phyloP scores from a whole-genome alignment of 192 early-diverging fungal genomes.

The Coemansia sp. region DNA sequence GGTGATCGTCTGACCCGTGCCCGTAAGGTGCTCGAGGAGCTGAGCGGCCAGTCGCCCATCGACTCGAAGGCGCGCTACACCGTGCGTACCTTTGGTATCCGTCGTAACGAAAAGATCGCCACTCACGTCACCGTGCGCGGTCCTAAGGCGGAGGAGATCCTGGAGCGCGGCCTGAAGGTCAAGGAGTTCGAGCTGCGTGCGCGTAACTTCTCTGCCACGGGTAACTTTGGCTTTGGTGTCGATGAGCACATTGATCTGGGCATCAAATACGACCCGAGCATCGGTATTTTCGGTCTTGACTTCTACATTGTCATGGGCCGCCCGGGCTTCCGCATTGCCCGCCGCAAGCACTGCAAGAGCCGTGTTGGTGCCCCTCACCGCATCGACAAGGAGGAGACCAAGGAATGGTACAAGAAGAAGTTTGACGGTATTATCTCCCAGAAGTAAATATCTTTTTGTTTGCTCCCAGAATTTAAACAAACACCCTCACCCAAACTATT shows the following conservation, averaged over 20 bases:
- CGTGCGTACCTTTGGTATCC: conserved; percentile 99
- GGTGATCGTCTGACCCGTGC: conserved; percentile 99
- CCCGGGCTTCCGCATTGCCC: conserved; percentile 92
- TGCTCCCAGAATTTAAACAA: conserved; percentile 1
- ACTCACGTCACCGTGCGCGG: conserved; percentile 99
- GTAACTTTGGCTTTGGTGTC: conserved; percentile 99
- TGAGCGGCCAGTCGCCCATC: conserved; percentile 98
- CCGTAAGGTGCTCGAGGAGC: conserved; percentile 99
- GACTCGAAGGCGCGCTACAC: conserved; percentile 99
- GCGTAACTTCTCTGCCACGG: conserved; percentile 95
- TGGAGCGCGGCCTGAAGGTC: conserved; percentile 99
- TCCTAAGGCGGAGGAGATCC: conserved; percentile 92
- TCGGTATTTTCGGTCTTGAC: conserved; percentile 99
- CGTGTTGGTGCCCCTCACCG: conserved; percentile 89
- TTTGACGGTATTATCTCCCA: conserved; percentile 86
- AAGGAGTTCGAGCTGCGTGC: conserved; percentile 98
- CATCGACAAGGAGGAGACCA: conserved; percentile 94
- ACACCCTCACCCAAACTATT: conserved; percentile 5
- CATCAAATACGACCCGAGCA: conserved; percentile 99
- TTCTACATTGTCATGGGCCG: conserved; percentile 99
- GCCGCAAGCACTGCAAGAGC: conserved; percentile 83
- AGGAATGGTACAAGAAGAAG: conserved; percentile 97
- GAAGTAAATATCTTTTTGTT: conserved; percentile 63
- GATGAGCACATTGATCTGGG: conserved; percentile 99
- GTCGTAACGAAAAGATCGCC: conserved; percentile 99